These are phyloP conservation scores for Morella rubra DNA, from an alignment of 306 rosid species.

Conservation along the genomic window DNA sequence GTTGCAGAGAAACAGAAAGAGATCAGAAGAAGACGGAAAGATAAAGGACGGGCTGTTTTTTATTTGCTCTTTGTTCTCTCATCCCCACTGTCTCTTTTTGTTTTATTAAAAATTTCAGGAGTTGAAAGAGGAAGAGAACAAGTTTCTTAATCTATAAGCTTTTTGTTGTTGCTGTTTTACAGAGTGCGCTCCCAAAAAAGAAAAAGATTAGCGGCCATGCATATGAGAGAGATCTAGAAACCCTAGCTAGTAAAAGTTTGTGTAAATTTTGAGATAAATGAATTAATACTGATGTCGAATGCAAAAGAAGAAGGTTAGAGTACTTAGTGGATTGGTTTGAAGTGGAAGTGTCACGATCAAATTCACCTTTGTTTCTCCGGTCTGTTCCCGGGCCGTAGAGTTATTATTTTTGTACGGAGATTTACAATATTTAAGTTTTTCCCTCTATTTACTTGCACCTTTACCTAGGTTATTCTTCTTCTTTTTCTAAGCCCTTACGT, in stretches of 20 bases:
- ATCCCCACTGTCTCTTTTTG: conserved; percentile 40
- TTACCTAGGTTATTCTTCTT: too few relatives aligned
- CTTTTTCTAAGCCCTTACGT: background rate
- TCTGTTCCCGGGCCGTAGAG: conserved; percentile 32
- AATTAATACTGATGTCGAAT: conserved; percentile 25
- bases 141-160: conserved; percentile 53
- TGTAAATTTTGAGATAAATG: conserved; percentile 11
- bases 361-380: conserved; percentile 56
- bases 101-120: conserved; percentile 41
- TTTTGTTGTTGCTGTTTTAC: conserved; percentile 35
- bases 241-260: conserved; percentile 42
- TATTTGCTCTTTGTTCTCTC: conserved; percentile 33
- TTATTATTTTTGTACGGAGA: conserved; percentile 34
- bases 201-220: conserved; percentile 22
- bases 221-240: conserved; percentile 31
- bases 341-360: conserved; percentile 84
- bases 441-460: too few relatives aligned
- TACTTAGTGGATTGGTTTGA: conserved; percentile 60
- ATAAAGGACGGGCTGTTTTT: conserved; percentile 60
- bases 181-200: conserved; percentile 23
- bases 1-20: conserved; percentile 49
- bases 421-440: background rate
- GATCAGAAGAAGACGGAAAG: conserved; percentile 60
- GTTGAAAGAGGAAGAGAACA: conserved; percentile 40
- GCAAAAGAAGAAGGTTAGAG: conserved; percentile 49